Base-by-base conservation (phyloP, 768 basidiomycete species). In the Agaricus subrufescens region DNA sequence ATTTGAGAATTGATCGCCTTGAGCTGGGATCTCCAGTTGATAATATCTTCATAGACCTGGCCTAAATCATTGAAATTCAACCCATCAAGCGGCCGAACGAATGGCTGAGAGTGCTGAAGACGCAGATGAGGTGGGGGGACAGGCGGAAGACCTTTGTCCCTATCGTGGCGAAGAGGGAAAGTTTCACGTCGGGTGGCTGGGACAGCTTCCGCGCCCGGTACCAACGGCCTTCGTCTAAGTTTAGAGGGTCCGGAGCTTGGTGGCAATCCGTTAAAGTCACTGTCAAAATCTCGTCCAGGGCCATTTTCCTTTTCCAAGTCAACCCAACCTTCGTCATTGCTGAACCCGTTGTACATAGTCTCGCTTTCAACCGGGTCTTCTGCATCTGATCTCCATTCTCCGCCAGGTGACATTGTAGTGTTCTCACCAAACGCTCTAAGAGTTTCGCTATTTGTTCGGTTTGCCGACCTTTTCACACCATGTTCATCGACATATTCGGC, bases 1-100 rank as follows among this genome's bases (percentile, higher is more conserved):
- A 92, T 91, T 64, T 89, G 86, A 8, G 71, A 70, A 65, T 92
- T 91, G 66, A 91, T 86, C 12, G 73, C 71, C 71, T 91, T 90
- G 40, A 92, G 72, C 58, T 75, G 76, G 23, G 84, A 79, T 38
- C 90, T 78, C 83, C 86, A 88, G 53, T 77, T 73, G 30, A 82
- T 83, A 63, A 91, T 91, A 52, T 85, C 83, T 15, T 74, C 65
- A 64, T 91, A 93, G 19, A 89, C 82, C 5, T 71, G 66, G 7
- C 83, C 84, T 9, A 91, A 80, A 52, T 83, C 76, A 30, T 83
- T 81, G 50, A 83, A 88, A 61, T 85, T 77, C 31, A 89, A 66
- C 6, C 86, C 87, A 9, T 88, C 86, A 39, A 83, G 70, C n/a
- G 89, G 89, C 4, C 87, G 80, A 12, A 90, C 86, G 63, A 87